Conservation (phyloP, 176 grass and related monocot genomes). For the Triticum monococcum region DNA sequence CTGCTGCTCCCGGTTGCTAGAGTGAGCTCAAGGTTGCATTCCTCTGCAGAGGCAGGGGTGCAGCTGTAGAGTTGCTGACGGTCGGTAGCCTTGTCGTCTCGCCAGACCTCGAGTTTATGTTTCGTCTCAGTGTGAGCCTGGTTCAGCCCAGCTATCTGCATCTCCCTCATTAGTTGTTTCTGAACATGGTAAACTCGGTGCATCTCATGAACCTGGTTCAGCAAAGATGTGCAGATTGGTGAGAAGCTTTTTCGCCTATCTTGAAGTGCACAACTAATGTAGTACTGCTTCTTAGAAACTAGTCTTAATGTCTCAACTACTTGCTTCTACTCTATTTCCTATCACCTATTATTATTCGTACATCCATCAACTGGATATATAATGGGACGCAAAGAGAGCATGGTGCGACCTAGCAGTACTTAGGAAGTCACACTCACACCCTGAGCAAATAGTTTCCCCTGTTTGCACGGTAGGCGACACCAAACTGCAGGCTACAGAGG, state of each 20-base stretch:
- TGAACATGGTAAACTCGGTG: slow-evolving; percentile 64
- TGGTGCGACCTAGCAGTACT: no score
- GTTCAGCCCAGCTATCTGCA: not conserved
- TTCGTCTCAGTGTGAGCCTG: not conserved
- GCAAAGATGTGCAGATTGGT: not conserved
- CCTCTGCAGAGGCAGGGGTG: not conserved
- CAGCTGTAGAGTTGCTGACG: slow-evolving; percentile 15
- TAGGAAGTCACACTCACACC: not conserved
- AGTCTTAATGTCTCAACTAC: not conserved
- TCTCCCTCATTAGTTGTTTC: slow-evolving; percentile 47
- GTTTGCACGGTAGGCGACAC: not conserved
- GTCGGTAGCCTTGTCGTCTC: not conserved
- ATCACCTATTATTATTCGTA: not conserved
- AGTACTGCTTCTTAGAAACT: not conserved
- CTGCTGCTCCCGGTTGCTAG: slow-evolving; percentile 47
- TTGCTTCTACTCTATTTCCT: not conserved
- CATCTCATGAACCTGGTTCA: slow-evolving; percentile 62
- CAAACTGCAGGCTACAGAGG: not conserved
- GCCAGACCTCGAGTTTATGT: not conserved
- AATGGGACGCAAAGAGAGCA: not conserved
- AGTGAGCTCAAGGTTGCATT: slow-evolving; percentile 55
- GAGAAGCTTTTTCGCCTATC: not conserved
- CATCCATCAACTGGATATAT: not conserved
- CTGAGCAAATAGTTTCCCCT: not conserved
- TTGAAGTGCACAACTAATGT: not conserved